These are phyloP conservation scores for Decorospora gaudefroyi DNA, from an alignment of 2,329 filamentous ascomycete species.

Conservation along the genomic window DNA sequence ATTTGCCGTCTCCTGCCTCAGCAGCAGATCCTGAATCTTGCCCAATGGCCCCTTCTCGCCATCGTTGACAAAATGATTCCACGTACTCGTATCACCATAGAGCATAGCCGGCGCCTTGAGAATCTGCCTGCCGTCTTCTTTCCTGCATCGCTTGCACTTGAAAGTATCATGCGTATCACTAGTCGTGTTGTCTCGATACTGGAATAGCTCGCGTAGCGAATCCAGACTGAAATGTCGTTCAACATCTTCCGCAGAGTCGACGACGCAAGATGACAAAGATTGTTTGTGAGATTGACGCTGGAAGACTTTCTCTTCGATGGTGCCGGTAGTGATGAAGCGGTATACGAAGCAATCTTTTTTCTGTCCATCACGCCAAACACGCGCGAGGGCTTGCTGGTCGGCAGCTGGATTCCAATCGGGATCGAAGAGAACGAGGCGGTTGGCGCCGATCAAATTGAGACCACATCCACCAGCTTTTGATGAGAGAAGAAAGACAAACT, in stretches of 20 bases:
- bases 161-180: constrained; percentile 98
- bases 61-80: constrained; percentile 94
- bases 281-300: constrained; percentile 98
- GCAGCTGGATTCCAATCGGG: constrained; percentile 95
- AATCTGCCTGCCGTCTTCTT: constrained; percentile 80
- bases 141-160: constrained; percentile 90
- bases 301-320: constrained; percentile 99
- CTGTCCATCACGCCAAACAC: constrained; percentile 98
- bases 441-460: constrained; percentile 92
- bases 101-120: constrained; percentile 93
- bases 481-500: constrained; percentile 94
- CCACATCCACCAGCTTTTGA: constrained; percentile 97
- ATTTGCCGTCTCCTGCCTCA: constrained; percentile 82
- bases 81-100: constrained; percentile 98
- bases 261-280: constrained; percentile 91
- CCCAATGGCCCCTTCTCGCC: constrained; percentile 68
- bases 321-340: constrained; percentile 97
- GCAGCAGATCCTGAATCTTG: constrained; percentile 85
- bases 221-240: constrained; percentile 95
- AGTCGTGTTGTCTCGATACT: constrained; percentile 80
- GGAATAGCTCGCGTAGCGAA: constrained; percentile 88
- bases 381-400: constrained; percentile 93
- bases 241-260: constrained; percentile 94
- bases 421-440: constrained; percentile 93
- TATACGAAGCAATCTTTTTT: constrained; percentile 99